Evolutionary conservation across 2,329 filamentous ascomycete genomes (phyloP), one percentile per base, ranked within the genome.

Genomic region (Cytospora mali): DNA sequence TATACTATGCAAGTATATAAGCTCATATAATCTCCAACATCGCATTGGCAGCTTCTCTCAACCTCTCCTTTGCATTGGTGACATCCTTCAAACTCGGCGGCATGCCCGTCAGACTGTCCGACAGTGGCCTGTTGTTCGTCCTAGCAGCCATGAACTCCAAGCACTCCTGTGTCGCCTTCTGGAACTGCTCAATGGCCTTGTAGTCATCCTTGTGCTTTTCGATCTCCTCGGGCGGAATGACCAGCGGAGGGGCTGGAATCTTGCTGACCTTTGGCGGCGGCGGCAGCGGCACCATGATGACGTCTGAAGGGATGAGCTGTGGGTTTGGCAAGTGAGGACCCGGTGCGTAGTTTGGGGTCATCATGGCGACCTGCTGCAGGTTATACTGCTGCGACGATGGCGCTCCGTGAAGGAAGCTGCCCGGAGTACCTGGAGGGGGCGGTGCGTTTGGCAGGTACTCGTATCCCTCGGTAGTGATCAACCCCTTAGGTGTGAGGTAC

Each of bases 21-120:
- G 2, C 23, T 55, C 25, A 51, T 9, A 64, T 13, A 16, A 29
- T n/a, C 0, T 48, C 56, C 1, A 62, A 51, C 27, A 60, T 29
- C 1, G 56, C 55, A 55, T 35, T n/a, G 23, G 60, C 63, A 23
- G 55, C 52, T 56, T 57, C 52, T 21, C 18, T 65, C 18, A 62
- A 9, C 60, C 39, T 62, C 51, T 39, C 46, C 56, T 57, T 62
- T 4, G 52, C 60, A 14, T 7, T 10, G 10, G 62, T 16, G 6
- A 65, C 28, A 35, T 65, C 55, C 51, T 52, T 59, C 46, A 62
- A 35, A 11, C 55, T 65, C 2, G 63, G 63, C 18, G 60, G 56
- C 46, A 65, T 23, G 7, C 60, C 63, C 35, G 63, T 62, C 35
- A 65, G 23, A 52, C 59, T 65, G 14, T 56, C 23, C 1, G 11